Conservation (phyloP, 208 protist genomes). For the Trypanosoma scelopori region DNA sequence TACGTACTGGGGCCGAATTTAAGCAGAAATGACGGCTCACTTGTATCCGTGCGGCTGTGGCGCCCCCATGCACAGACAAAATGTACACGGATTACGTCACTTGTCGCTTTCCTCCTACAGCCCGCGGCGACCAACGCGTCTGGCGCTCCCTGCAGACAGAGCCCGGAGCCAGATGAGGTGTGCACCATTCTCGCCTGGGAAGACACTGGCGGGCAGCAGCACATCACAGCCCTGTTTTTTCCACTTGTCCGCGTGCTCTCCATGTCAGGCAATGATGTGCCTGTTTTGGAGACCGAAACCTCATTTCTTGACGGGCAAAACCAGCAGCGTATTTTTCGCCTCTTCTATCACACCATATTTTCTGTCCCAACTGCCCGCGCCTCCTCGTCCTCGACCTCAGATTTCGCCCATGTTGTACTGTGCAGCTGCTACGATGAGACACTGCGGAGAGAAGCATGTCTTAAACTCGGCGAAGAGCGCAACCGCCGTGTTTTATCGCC, state of each 20-base stretch:
- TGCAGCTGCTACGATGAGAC: constrained; percentile 35
- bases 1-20: constrained; percentile 66
- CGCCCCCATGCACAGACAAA: constrained; percentile 19
- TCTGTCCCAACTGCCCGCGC: constrained; percentile 1
- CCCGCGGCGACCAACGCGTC: background rate
- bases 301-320: constrained; percentile 27
- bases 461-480: constrained; percentile 8
- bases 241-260: constrained; percentile 34
- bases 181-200: constrained; percentile 50
- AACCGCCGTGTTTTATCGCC: constrained; percentile 14
- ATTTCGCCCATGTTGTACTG: constrained; percentile 29
- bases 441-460: constrained; percentile 8
- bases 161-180: constrained; percentile 16
- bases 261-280: background rate
- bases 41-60: constrained; percentile 55
- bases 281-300: constrained; percentile 20
- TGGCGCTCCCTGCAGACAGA: background rate
- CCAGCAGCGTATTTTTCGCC: constrained; percentile 41
- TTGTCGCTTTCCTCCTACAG: constrained; percentile 30
- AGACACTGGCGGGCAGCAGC: constrained; percentile 28
- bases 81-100: constrained; percentile 11
- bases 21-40: constrained; percentile 25
- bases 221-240: constrained; percentile 39
- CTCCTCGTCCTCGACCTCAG: constrained; percentile 10
- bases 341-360: constrained; percentile 52